phyloP scores from a whole-genome alignment of 768 basidiomycete species.

The Tricholoma matsutake region DNA sequence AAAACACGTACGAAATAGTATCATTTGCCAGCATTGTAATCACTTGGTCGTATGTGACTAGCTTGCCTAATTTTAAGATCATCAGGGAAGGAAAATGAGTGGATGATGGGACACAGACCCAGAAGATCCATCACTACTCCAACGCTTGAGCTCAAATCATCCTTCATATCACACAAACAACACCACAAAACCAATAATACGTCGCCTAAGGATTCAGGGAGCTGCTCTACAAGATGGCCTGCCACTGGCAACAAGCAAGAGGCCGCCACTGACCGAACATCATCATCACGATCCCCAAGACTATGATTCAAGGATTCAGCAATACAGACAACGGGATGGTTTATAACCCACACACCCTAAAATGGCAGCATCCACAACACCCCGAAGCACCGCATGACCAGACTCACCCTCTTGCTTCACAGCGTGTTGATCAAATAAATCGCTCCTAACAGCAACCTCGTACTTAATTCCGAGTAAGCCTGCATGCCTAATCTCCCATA shows the following conservation, averaged over 20 bases:
- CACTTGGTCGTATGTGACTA: slow-evolving; percentile 76
- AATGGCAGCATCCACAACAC: slow-evolving; percentile 87
- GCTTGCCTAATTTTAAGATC: slow-evolving; percentile 52
- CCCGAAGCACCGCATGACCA: slow-evolving; percentile 62
- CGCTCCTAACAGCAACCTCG: slow-evolving; percentile 90
- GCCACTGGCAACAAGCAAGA: slow-evolving; percentile 90
- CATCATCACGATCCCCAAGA: slow-evolving; percentile 88
- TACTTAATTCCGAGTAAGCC: slow-evolving; percentile 97
- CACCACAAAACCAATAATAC: slow-evolving; percentile 87
- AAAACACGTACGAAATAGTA: slow-evolving; percentile 61
- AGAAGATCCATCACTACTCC: slow-evolving; percentile 97
- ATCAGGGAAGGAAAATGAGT: neutral
- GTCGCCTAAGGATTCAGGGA: slow-evolving; percentile 67
- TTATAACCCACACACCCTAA: slow-evolving; percentile 62
- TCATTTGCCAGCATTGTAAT: slow-evolving; percentile 72
- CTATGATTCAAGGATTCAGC: slow-evolving; percentile 35
- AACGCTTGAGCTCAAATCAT: slow-evolving; percentile 94
- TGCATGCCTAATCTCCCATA: slow-evolving; percentile 99
- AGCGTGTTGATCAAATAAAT: slow-evolving; percentile 58
- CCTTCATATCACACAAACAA: slow-evolving; percentile 89
- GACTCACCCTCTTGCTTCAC: slow-evolving; percentile 36
- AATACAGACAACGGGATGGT: neutral
- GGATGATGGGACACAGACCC: slow-evolving; percentile 45
- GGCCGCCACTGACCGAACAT: slow-evolving; percentile 94
- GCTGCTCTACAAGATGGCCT: slow-evolving; percentile 67